Evolutionary conservation across 495 filamentous ascomycete species (phyloP).

Genomic region (Podospora conica): DNA sequence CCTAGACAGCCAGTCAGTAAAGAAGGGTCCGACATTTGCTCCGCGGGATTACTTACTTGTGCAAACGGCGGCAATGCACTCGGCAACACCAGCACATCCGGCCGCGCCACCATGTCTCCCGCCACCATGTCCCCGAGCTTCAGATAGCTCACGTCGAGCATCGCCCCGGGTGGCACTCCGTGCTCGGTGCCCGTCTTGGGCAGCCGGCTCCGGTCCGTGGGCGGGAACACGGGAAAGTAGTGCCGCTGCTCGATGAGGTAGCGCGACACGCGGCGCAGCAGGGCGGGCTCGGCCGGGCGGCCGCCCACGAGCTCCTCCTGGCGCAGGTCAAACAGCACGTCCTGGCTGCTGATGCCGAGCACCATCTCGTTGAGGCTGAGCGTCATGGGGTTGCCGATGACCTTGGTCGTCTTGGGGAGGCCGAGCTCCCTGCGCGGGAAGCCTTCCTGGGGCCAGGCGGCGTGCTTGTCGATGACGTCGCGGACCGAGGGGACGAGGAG

Average conservation of each 20-base stretch:
- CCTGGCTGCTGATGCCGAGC: constrained; percentile 73
- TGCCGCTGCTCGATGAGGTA: constrained; percentile 82
- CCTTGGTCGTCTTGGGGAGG: constrained; percentile 64
- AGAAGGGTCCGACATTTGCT: not conserved
- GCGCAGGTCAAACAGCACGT: constrained; percentile 72
- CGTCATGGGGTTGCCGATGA: constrained; percentile 83
- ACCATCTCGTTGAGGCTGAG: constrained; percentile 79
- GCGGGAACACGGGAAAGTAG: constrained; percentile 84
- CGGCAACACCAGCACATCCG: constrained; percentile 80
- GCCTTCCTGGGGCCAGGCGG: constrained; percentile 85
- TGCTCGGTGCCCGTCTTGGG: constrained; percentile 55
- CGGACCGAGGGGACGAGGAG: constrained; percentile 79
- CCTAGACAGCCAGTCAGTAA: constrained; percentile 41
- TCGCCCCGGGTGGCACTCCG: constrained; percentile 59
- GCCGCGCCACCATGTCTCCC: constrained; percentile 79
- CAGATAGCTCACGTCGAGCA: constrained; percentile 75
- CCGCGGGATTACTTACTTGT: constrained; percentile 53
- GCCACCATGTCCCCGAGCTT: constrained; percentile 88
- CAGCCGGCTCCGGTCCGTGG: constrained; percentile 57
- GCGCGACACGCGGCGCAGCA: constrained; percentile 60
- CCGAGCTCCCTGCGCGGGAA: constrained; percentile 62
- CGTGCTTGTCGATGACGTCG: constrained; percentile 76
- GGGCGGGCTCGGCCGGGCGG: constrained; percentile 47
- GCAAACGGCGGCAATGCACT: constrained; percentile 79
- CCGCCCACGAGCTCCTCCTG: constrained; percentile 62